Evolutionary conservation across 2,329 filamentous ascomycete genomes (phyloP).

Genomic region (Didymellaceae sp.): DNA sequence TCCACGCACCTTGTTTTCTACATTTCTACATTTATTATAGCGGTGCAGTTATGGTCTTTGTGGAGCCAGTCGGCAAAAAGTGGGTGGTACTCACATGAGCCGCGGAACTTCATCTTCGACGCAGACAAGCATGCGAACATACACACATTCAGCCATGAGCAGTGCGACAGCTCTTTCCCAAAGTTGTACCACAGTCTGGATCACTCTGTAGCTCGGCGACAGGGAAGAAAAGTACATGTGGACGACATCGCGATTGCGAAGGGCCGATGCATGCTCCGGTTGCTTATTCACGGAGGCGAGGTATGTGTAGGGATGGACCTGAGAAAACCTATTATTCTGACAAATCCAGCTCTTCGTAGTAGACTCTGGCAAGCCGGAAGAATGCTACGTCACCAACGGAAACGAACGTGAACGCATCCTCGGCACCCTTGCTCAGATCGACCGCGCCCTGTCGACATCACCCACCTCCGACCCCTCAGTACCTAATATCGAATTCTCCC

Average conservation of each 20-base stretch:
- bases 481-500: slow-evolving; percentile 42
- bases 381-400: slow-evolving; percentile 43
- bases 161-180: slow-evolving; percentile 44
- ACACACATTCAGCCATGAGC: slow-evolving; percentile 41
- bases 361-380: slow-evolving; percentile 39
- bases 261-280: slow-evolving; percentile 42
- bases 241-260: slow-evolving; percentile 39
- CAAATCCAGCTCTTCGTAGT: slow-evolving; percentile 38
- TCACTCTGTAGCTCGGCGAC: slow-evolving; percentile 30
- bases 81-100: slow-evolving; percentile 21
- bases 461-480: slow-evolving; percentile 35
- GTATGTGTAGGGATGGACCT: slow-evolving; percentile 20
- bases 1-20: slow-evolving; percentile 38
- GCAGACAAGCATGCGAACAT: slow-evolving; percentile 41
- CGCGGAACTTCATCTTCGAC: slow-evolving; percentile 32
- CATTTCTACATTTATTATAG: slow-evolving; percentile 39
- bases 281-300: slow-evolving; percentile 42
- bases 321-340: slow-evolving; percentile 12
- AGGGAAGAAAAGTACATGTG: slow-evolving; percentile 35
- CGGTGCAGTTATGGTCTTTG: slow-evolving; percentile 36
- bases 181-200: slow-evolving; percentile 41
- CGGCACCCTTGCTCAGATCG: slow-evolving; percentile 43
- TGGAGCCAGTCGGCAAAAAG: slow-evolving; percentile 35
- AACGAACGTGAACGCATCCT: slow-evolving; percentile 46
- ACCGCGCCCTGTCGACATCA: slow-evolving; percentile 37